A percentile compares a stretch with the other conserved stretches of the same genome.
These are phyloP conservation scores for Luffa acutangula DNA, from an alignment of 306 rosid species.

Conservation along the genomic window DNA sequence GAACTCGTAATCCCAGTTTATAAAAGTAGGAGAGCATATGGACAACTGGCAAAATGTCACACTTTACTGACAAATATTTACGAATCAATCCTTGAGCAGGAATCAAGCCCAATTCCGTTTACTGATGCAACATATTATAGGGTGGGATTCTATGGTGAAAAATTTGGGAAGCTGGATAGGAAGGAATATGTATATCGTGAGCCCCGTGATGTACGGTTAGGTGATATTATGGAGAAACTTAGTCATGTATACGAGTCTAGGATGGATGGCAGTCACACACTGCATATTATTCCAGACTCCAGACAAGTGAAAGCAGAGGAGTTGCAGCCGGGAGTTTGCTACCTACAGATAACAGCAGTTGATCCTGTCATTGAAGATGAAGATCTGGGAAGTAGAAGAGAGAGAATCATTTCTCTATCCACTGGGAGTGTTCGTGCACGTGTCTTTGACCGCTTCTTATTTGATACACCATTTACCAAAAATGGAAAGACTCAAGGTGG, in stretches of 20 bases:
- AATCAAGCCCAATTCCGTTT: conserved; percentile 93
- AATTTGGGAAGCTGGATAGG: conserved; percentile 77
- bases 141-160: conserved; percentile 90
- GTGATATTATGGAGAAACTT: conserved; percentile 98
- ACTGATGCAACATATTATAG: conserved; percentile 94
- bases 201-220: conserved; percentile 94
- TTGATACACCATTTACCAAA: conserved; percentile 93
- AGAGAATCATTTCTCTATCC: conserved; percentile 86
- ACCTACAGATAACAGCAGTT: conserved; percentile 94
- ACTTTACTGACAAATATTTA: conserved; percentile 73
- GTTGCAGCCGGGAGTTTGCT: conserved; percentile 89
- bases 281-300: conserved; percentile 89
- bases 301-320: conserved; percentile 97
- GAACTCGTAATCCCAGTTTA: conserved; percentile 94
- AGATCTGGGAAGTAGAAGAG: conserved; percentile 93
- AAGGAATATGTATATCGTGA: conserved; percentile 86
- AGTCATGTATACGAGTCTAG: conserved; percentile 84
- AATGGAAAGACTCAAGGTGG: conserved; percentile 98
- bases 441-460: conserved; percentile 92
- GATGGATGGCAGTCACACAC: conserved; percentile 83
- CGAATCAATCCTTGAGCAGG: conserved; percentile 94
- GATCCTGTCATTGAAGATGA: conserved; percentile 98
- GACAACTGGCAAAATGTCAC: conserved; percentile 91
- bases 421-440: conserved; percentile 93
- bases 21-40: conserved; percentile 85